Evolutionary conservation across 805 yeast species (phyloP), one percentile per base, ranked within the genome.

Genomic region (Ogataea naganishii): DNA sequence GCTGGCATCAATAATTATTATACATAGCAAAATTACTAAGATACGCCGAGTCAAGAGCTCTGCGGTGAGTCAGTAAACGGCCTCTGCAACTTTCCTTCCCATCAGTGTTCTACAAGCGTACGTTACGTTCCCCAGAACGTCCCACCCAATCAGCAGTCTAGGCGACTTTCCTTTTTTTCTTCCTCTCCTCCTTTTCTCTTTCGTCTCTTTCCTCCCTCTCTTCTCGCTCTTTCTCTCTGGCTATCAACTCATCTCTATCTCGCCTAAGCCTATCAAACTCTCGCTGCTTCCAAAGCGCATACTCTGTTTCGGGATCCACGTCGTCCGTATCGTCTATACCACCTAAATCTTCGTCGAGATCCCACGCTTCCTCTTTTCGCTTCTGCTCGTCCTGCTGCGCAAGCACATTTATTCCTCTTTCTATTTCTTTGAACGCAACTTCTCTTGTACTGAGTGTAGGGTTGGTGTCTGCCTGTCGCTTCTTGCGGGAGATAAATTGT

Each of bases 321-420:
- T 66, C 74, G 40, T 78, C 83, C 0, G 78, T 68, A 41, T 78
- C 86, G 39, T 76, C 81, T 0, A 70, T 44, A 0, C 43, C 60
- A 3, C 46, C 51, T 14, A 42, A 32, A 25, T 51, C 45, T 12
- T 49, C 51, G 14, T 43, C 34, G 11, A 41, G 36, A 14, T 37
- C 35, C n/a, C 39, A 41, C 6, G 31, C 34, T 18, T 36, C 44
- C 29, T 29, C 41, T 23, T 9, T 29, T 39, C 29, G 35, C 36
- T 30, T 45, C 17, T 20, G 38, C 36, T 36, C 49, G 26, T 40
- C 51, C 31, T 34, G 43, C 33, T 44, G 47, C 29, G 20, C 30
- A 20, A 21, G 33, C 23, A 17, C 37, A 28, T 40, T 50, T 30
- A 39, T 41, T 21, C 36, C 45, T 34, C 41, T 43, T 39, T 51